These are phyloP conservation scores for Eleusine coracana DNA, from an alignment of 176 grass and related monocot genomes.

Conservation along the genomic window DNA sequence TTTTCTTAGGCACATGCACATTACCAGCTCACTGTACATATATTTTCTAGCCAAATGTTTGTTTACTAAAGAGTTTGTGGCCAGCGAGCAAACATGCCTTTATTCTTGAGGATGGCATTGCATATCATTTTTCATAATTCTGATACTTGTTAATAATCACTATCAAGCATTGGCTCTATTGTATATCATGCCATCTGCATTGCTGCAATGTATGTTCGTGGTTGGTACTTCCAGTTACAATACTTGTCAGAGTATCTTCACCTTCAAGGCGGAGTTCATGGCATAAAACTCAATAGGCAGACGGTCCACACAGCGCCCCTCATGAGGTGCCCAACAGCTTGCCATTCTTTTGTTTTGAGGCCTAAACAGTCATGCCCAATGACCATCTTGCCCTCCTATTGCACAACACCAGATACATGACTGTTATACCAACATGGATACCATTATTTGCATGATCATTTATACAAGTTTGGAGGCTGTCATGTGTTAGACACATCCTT, in stretches of 20 bases:
- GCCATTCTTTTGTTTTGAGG: background rate
- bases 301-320: background rate
- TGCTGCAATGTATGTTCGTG: conserved; percentile 7
- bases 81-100: background rate
- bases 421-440: background rate
- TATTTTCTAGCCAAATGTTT: background rate
- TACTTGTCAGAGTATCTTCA: conserved; percentile 1
- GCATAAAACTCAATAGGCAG: background rate
- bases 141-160: background rate
- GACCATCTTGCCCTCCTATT: background rate
- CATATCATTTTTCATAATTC: background rate
- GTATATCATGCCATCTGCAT: background rate
- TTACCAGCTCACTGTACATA: background rate
- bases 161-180: conserved; percentile 2
- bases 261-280: background rate
- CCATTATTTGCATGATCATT: background rate
- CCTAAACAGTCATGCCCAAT: background rate
- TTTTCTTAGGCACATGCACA: too few relatives aligned
- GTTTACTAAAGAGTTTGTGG: background rate
- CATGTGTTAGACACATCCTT: background rate
- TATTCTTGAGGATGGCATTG: background rate
- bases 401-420: background rate
- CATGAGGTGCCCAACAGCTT: background rate
- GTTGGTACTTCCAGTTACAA: background rate
- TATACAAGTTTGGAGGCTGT: background rate